Conservation (phyloP, 371 early-diverging fungal species). For the Gilbertella persicaria region DNA sequence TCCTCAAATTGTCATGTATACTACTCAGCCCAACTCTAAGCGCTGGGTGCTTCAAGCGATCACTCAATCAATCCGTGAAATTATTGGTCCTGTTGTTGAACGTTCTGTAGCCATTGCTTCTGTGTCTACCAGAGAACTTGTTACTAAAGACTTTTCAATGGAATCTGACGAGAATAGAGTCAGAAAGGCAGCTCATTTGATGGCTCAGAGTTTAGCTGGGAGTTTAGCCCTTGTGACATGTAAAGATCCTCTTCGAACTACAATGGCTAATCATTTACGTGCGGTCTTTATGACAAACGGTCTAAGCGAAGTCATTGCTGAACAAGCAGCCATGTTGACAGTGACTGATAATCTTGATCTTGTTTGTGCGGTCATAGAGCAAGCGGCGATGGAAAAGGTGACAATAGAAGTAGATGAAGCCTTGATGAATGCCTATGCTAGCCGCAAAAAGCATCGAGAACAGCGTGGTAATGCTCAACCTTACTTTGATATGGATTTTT, state of each 20-base stretch:
- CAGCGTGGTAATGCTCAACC: constrained; percentile 72
- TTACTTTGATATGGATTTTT: constrained; percentile 83
- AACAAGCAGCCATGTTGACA: constrained; percentile 76
- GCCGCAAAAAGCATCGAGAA: constrained; percentile 86
- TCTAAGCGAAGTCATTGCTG: constrained; percentile 61
- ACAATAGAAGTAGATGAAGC: constrained; percentile 83
- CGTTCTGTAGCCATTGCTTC: constrained; percentile 91
- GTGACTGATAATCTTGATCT: constrained; percentile 91
- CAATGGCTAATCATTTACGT: constrained; percentile 79
- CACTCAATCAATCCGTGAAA: constrained; percentile 86
- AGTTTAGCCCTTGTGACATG: constrained; percentile 89
- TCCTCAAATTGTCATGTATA: constrained; percentile 71
- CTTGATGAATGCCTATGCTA: constrained; percentile 65
- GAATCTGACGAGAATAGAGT: constrained; percentile 93
- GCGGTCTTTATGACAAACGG: constrained; percentile 81
- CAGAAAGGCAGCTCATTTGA: constrained; percentile 90
- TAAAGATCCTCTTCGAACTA: constrained; percentile 90
- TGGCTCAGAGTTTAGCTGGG: constrained; percentile 84
- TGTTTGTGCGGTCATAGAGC: constrained; percentile 89
- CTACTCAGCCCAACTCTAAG: constrained; percentile 78
- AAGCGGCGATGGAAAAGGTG: constrained; percentile 91
- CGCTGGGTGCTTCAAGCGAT: constrained; percentile 86
- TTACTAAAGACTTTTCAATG: constrained; percentile 92
- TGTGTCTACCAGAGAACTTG: constrained; percentile 86
- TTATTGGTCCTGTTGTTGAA: constrained; percentile 87